Percentiles rank a stretch among this genome's conserved stretches.
These are phyloP conservation scores for Delphinella strobiligena DNA, from an alignment of 2,329 filamentous ascomycete species.

Conservation along the genomic window DNA sequence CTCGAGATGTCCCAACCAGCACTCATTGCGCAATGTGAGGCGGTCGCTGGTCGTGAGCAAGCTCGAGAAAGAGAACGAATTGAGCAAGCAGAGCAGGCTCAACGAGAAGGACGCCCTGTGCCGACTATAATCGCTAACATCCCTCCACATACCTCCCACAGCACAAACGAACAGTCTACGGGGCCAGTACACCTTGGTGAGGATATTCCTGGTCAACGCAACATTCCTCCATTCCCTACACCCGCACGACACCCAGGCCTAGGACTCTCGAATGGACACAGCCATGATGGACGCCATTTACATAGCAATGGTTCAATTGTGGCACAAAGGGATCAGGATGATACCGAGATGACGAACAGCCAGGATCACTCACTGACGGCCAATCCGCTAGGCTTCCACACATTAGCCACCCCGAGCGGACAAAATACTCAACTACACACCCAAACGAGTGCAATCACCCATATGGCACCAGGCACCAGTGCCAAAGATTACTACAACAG, in stretches of 20 bases:
- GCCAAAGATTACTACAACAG: constrained; percentile 62
- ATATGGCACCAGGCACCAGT: constrained; percentile 46
- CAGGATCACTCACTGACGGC: constrained; percentile 20
- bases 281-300: constrained; percentile 20
- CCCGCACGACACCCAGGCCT: constrained; percentile 45
- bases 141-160: constrained; percentile 27
- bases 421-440: constrained; percentile 36
- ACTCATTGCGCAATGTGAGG: constrained; percentile 64
- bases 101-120: constrained; percentile 40
- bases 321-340: constrained; percentile 27
- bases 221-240: constrained; percentile 31
- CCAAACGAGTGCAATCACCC: constrained; percentile 51
- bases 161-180: constrained; percentile 29
- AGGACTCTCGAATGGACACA: constrained; percentile 47
- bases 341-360: constrained; percentile 33
- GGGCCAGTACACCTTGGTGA: constrained; percentile 49
- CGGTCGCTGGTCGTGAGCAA: constrained; percentile 61
- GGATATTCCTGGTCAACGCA: constrained; percentile 42
- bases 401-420: constrained; percentile 15
- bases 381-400: constrained; percentile 20
- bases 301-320: constrained; percentile 30
- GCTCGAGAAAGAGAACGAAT: constrained; percentile 46
- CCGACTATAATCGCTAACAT: constrained; percentile 28
- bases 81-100: constrained; percentile 48
- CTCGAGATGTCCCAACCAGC: constrained; percentile 55